phyloP scores from a whole-genome alignment of 805 yeast species.

The Monosporozyma unispora region DNA sequence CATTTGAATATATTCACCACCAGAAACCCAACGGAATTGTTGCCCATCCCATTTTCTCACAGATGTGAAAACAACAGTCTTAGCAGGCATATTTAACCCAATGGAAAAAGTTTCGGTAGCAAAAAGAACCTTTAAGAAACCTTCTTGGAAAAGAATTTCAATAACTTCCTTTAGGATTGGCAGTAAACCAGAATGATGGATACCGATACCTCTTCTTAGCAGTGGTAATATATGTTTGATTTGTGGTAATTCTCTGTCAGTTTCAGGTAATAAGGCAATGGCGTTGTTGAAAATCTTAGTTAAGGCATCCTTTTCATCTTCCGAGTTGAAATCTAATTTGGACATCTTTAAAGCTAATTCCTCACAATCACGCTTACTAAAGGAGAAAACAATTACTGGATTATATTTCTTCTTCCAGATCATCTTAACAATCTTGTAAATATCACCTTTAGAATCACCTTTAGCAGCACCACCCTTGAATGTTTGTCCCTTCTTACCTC shows the following conservation, averaged over 20 bases:
- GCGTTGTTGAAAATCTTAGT: constrained; percentile 89
- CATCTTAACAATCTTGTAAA: constrained; percentile 94
- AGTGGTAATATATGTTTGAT: constrained; percentile 85
- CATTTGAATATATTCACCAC: constrained; percentile 99
- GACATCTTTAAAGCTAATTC: constrained; percentile 90
- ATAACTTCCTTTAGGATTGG: constrained; percentile 92
- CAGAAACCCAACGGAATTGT: constrained; percentile 97
- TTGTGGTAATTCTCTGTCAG: constrained; percentile 89
- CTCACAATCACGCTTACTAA: constrained; percentile 95
- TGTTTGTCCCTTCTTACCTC: constrained; percentile 70
- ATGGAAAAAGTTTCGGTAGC: constrained; percentile 98
- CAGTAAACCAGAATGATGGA: constrained; percentile 92
- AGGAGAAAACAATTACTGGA: constrained; percentile 98
- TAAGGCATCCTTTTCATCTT: constrained; percentile 86
- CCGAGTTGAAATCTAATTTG: constrained; percentile 86
- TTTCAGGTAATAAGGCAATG: constrained; percentile 74
- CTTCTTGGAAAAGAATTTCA: constrained; percentile 95
- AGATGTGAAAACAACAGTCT: constrained; percentile 94
- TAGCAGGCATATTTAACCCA: constrained; percentile 98
- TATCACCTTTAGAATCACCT: constrained; percentile 69
- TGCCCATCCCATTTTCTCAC: constrained; percentile 98
- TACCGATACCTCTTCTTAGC: constrained; percentile 91
- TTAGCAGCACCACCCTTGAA: constrained; percentile 70
- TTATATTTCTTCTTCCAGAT: constrained; percentile 93
- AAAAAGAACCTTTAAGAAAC: constrained; percentile 83